Evolutionary conservation across 257 asterid genomes (phyloP), one percentile per base, ranked within the genome.

Genomic region (Capsicum baccatum): DNA sequence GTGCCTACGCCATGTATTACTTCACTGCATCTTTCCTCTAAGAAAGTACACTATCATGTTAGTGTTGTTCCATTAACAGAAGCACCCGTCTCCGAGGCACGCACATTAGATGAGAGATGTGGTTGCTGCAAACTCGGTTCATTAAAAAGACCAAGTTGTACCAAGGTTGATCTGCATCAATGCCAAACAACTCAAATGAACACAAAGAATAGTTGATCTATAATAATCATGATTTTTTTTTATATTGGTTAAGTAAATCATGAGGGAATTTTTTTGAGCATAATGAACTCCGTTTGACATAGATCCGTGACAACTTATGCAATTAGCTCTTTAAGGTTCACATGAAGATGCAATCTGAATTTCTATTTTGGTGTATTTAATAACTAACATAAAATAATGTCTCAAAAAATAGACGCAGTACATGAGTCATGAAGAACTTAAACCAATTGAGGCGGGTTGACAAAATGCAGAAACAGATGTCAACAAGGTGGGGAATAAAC

Each of bases 81-180:
- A 66, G 92, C 87, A 80, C 84, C 66, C n/a, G 88, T 82, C 60
- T 86, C 88, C 26, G 93, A 79, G 35, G 88, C 85, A 33, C 86
- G 89, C 87, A 88, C 78, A 33, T 92, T 87, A 58, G 93, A 79
- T 37, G 81, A 33, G 39, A 73, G 87, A 17, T 89, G 92, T n/a
- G 91, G 83, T 74, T 89, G 91, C 80, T 83, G 92, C 85, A 83
- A 16, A 68, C 88, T 84, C 6, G 90, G 81, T 87, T 91, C 94
- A 52, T 89, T 73, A 59, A 90, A 89, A 71, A 94, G 92, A 85
- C 96, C 97, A 83, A 94, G 97, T 69, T 91, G 85, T 80, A 42
- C 89, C 15, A 91, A 87, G 5, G 90, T 89, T 54, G 97, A 85
- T 90, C 99, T 96, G 96, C 85, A 35, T 54, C 62, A 69, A 79